Evolutionary conservation across 805 yeast genomes (phyloP), one percentile per base, ranked within the genome.

Genomic region (Torulaspora microellipsoides): DNA sequence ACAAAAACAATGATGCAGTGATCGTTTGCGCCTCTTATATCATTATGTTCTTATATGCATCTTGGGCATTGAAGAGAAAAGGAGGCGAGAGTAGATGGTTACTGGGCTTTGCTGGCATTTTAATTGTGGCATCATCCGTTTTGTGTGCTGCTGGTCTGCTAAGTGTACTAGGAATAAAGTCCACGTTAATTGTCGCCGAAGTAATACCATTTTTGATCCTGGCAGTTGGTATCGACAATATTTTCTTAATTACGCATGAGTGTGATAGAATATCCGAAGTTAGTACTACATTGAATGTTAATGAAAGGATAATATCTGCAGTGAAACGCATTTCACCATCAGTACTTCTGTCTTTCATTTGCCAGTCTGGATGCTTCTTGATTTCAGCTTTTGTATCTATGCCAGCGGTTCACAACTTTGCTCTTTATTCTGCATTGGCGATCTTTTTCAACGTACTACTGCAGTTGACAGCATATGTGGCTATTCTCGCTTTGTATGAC

Each of bases 331-430:
- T 91, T 51, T 96, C 96, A 0, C 96, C 99, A 0, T 85, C 95
- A 15, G 87, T 95, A 45, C 60, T 87, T 8, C 68, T 87, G 15
- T 83, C 95, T 42, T 79, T 95, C 0, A 52, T 80, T 1, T 78
- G 90, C 36, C 97, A 93, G 56, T 71, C 82, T n/a, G 69, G 80
- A 8, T 85, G 95, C 56, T 89, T 91, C 56, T 64, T 79, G 7
- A 67, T 91, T 33, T 96, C 96, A 0, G 72, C 95, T 0, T 64
- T 72, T 4, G 97, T 93, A 6, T 75, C 82, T 10, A 93, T 93
- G 97, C 98, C 98, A 1, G 98, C 98, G 0, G 98, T 91, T 14
- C 75, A 83, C 50, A 93, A 90, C 63, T 91, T 91, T 71, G 97
- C 99, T 0, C 65, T 85, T 11, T 93, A 87, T 58, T 86, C 95